Base-by-base conservation (phyloP, 2,329 filamentous ascomycete species). In the Colletotrichum graminicola region DNA sequence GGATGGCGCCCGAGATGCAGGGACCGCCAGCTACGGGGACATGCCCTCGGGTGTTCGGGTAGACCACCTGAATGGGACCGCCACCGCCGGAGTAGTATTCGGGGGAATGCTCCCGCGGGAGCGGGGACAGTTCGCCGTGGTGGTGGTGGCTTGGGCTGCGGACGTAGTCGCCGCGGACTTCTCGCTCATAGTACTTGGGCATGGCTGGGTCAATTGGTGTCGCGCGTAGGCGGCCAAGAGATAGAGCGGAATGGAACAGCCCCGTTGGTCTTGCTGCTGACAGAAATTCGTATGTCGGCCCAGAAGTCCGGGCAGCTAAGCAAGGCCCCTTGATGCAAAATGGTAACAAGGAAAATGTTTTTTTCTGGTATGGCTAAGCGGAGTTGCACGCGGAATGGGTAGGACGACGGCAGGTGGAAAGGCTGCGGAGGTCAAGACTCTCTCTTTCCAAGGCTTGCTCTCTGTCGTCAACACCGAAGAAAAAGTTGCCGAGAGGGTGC, bases 71-170 rank as follows among this genome's bases (percentile, higher is more conserved):
- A 8, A 51, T 36, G 41, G 56, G 67, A 3, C 74, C 67, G 29
- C 75, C 76, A 57, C 77, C 77, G 55, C 79, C 78, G 6, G 79
- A 78, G 73, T 76, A 74, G 67, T 79, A 78, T 34, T 79, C 78
- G 16, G 80, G 79, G 12, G 79, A 81, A 41, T 73, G 66, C 52
- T 76, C 72, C 54, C 73, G 62, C 26, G 62, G 34, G 32, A 59
- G 65, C 14, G 67, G 68, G 36, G 66, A 66, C 23, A 61, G 61
- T 54, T 79, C 74, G 64, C 78, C 76, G 41, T 74, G 76, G 56
- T 57, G 76, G 59, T 60, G 72, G 36, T 52, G 74, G 29, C 61
- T 62, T 59, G 75, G 77, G 36, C 74, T 73, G 39, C 74, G 74
- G 62, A 66, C 68, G 62, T 77, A 75, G 52, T 76, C 74, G 62